Evolutionary conservation across 2,329 filamentous ascomycete species (phyloP).

Genomic region (Fusarium agapanthi): DNA sequence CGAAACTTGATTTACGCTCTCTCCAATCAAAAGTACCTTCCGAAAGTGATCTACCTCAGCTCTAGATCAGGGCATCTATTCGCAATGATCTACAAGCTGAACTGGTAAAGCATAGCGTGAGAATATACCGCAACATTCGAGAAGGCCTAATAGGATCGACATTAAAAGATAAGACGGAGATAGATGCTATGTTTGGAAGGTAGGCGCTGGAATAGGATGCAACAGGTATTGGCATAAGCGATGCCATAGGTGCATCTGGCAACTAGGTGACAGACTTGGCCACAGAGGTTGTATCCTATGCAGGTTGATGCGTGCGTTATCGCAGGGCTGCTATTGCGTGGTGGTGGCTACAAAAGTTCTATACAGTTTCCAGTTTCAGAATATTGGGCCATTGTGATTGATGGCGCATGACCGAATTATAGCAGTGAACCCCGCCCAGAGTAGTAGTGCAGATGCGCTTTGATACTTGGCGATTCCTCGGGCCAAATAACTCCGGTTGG

Average conservation of each 20-base stretch:
- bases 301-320: slow-evolving; percentile 13
- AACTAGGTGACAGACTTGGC: neutral
- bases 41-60: neutral
- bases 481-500: neutral
- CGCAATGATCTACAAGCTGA: neutral
- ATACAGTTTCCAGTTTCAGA: slow-evolving; percentile 10
- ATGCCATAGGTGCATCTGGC: neutral
- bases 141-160: neutral
- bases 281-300: neutral
- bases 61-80: neutral
- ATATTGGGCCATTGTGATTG: slow-evolving; percentile 12
- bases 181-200: slow-evolving; percentile 14
- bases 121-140: neutral
- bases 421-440: slow-evolving; percentile 6
- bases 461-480: slow-evolving; percentile 17
- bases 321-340: slow-evolving; percentile 19
- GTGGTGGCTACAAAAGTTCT: slow-evolving; percentile 18
- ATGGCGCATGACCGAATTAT: slow-evolving; percentile 16
- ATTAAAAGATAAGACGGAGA: slow-evolving; percentile 6
- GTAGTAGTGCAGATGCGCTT: slow-evolving; percentile 11
- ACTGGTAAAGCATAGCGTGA: neutral
- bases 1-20: neutral
- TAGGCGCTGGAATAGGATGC: neutral
- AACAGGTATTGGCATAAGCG: neutral
- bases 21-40: slow-evolving; percentile 1